phyloP scores from a whole-genome alignment of 1,139 yeast genomes.

The Blastobotrys arbuscula region DNA sequence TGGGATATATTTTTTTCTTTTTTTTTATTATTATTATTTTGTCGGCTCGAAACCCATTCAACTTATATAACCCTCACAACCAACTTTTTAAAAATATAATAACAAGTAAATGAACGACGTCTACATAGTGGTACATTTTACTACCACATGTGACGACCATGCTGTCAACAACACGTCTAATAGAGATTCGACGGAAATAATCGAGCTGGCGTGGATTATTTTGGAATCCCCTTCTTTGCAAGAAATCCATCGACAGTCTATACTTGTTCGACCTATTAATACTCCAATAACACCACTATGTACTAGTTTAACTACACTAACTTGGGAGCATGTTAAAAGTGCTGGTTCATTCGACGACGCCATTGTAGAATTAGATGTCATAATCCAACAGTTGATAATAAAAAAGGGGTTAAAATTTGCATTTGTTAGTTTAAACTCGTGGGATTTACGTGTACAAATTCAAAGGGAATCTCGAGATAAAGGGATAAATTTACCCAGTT shows the following conservation, averaged over 20 bases:
- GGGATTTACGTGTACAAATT: conserved; percentile 70
- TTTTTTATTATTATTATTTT: no score
- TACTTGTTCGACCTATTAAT: conserved; percentile 55
- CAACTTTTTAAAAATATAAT: background rate
- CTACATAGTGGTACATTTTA: conserved; percentile 56
- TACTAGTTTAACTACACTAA: conserved; percentile 42
- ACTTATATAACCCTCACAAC: background rate
- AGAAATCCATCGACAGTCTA: conserved; percentile 39
- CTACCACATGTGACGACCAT: conserved; percentile 67
- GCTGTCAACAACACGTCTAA: conserved; percentile 44
- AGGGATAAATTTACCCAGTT: conserved; percentile 63
- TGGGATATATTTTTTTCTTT: background rate
- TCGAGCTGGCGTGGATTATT: conserved; percentile 61
- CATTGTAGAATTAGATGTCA: conserved; percentile 46
- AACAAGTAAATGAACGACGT: conserved; percentile 1
- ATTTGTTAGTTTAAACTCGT: conserved; percentile 60
- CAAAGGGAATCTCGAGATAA: conserved; percentile 80
- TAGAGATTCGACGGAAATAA: conserved; percentile 59
- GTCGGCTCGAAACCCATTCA: no score
- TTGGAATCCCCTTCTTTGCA: conserved; percentile 37
- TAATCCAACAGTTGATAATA: conserved; percentile 42
- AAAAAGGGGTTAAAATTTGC: conserved; percentile 48
- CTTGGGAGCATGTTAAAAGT: conserved; percentile 60
- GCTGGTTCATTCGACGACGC: conserved; percentile 54
- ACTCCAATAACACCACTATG: conserved; percentile 66